Evolutionary conservation across 2,329 filamentous ascomycete genomes (phyloP).

Genomic region (Dryadomyces quercus-mongolicae): DNA sequence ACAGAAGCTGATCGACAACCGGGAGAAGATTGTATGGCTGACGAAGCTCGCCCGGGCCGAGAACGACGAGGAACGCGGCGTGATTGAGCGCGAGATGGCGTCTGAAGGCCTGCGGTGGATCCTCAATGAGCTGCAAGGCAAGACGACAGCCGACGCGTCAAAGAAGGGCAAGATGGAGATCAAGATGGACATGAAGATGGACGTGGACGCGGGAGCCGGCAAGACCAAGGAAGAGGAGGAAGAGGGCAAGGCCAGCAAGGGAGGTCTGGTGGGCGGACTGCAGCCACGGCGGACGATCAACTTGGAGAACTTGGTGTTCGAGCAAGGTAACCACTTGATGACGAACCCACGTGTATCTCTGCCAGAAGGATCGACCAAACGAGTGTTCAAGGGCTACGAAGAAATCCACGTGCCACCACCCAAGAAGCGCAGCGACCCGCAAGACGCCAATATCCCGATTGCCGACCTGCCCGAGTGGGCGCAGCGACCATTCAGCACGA

Average conservation of each 20-base stretch:
- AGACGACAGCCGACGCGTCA: slow-evolving; percentile 39
- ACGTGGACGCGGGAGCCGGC: slow-evolving; percentile 26
- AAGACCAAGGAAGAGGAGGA: slow-evolving; percentile 31
- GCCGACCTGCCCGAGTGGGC: slow-evolving; percentile 90
- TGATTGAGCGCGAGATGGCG: slow-evolving; percentile 81
- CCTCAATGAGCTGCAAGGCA: slow-evolving; percentile 75
- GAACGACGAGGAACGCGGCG: slow-evolving; percentile 60
- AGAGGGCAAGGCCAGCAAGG: slow-evolving; percentile 29
- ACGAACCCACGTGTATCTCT: slow-evolving; percentile 95
- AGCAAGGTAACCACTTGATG: slow-evolving; percentile 98
- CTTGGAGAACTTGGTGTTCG: slow-evolving; percentile 89
- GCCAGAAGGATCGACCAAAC: slow-evolving; percentile 88
- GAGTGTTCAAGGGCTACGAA: slow-evolving; percentile 95
- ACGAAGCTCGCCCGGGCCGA: slow-evolving; percentile 77
- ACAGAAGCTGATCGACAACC: slow-evolving; percentile 79
- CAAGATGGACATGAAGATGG: slow-evolving; percentile 86
- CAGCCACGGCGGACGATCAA: slow-evolving; percentile 84
- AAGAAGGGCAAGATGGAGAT: slow-evolving; percentile 66
- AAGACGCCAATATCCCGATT: slow-evolving; percentile 71
- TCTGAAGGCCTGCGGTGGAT: slow-evolving; percentile 80
- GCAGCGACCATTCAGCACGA: slow-evolving; percentile 68
- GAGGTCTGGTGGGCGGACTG: slow-evolving; percentile 65
- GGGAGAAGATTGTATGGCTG: slow-evolving; percentile 91
- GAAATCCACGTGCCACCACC: slow-evolving; percentile 95
- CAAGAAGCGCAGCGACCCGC: slow-evolving; percentile 71